Conservation (phyloP, 2,329 filamentous ascomycete genomes). For the Ceratocystis cacaofunesta region DNA sequence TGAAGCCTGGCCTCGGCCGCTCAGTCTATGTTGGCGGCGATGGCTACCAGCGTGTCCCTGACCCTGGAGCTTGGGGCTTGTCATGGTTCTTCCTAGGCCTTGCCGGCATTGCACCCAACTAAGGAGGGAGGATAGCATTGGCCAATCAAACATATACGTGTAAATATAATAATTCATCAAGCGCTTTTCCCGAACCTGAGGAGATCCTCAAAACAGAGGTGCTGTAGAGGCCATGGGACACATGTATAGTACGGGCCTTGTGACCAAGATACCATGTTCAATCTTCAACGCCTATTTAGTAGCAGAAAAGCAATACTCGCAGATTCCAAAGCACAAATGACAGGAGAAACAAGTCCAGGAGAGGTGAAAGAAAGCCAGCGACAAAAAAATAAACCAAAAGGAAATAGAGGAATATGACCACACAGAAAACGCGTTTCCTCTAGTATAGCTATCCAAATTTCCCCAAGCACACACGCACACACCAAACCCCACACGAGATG, state of each 20-base stretch:
- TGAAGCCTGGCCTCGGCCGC: conserved; percentile 72
- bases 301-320: conserved; percentile 19
- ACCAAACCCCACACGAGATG: too few relatives aligned
- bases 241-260: neutral
- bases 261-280: conserved; percentile 17
- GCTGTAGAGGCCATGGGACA: neutral
- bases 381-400: conserved; percentile 18
- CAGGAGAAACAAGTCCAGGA: conserved; percentile 21
- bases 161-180: neutral
- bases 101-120: conserved; percentile 29
- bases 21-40: conserved; percentile 32
- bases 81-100: conserved; percentile 70
- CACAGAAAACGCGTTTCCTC: neutral
- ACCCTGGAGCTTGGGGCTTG: conserved; percentile 57
- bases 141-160: neutral
- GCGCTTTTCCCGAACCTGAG: neutral
- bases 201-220: neutral
- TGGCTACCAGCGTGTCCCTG: conserved; percentile 35
- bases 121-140: neutral
- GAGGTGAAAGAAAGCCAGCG: conserved; percentile 5
- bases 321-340: conserved; percentile 21
- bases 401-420: conserved; percentile 17
- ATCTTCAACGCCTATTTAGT: conserved; percentile 29
- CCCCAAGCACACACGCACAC: neutral
- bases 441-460: neutral